Percentiles rank a stretch among this genome's conserved stretches.
These are phyloP conservation scores for Dioszegia aurantiaca DNA, from an alignment of 768 basidiomycete genomes.

Conservation along the genomic window DNA sequence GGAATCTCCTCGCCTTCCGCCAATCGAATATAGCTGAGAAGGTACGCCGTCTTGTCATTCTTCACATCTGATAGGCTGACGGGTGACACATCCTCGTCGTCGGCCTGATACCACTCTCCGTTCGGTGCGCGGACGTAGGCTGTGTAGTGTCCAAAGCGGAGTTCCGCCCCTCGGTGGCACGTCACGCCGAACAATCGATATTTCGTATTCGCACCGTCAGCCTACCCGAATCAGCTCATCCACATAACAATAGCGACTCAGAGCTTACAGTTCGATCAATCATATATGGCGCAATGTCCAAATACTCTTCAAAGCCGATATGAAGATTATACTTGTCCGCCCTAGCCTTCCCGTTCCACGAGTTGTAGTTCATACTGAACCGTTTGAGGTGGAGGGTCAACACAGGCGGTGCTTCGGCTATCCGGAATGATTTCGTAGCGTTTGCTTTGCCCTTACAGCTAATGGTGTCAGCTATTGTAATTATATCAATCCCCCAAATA, in stretches of 20 bases:
- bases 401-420: constrained; percentile 80
- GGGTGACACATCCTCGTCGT: constrained; percentile 72
- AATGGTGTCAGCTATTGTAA: background rate
- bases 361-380: constrained; percentile 57
- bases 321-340: constrained; percentile 79
- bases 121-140: constrained; percentile 71
- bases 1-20: constrained; percentile 14
- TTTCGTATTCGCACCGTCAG: constrained; percentile 57
- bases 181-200: constrained; percentile 91
- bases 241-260: background rate
- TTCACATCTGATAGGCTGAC: constrained; percentile 57
- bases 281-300: constrained; percentile 76
- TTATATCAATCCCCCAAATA: background rate
- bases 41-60: constrained; percentile 76
- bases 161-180: constrained; percentile 85
- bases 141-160: constrained; percentile 94
- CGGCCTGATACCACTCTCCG: constrained; percentile 85
- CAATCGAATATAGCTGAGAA: constrained; percentile 78
- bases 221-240: constrained; percentile 44
- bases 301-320: constrained; percentile 72
- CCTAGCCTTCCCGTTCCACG: constrained; percentile 56
- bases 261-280: constrained; percentile 63
- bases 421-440: constrained; percentile 84
- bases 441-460: constrained; percentile 90
- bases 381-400: constrained; percentile 93